Evolutionary conservation across 2,329 filamentous ascomycete genomes (phyloP), one percentile per base, ranked within the genome.

Genomic region (Xylariaceae sp.): DNA sequence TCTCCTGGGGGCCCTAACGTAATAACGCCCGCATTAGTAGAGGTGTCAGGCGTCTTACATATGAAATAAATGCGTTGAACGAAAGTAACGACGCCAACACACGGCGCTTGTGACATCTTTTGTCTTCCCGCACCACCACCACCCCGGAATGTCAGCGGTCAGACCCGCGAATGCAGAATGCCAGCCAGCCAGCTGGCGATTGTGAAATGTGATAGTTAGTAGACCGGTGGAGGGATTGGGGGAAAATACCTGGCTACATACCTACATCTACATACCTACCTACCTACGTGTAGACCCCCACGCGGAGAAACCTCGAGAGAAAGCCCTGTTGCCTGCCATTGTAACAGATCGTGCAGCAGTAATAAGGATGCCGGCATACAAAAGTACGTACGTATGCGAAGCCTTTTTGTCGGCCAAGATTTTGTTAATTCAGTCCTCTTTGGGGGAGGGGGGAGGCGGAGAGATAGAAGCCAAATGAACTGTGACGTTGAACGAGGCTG

Each of bases 111-210:
- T 62, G 60, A 62, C 60, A 9, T 47, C 48, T 16, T 47, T 50
- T 16, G 47, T 50, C 57, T 49, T 52, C 57, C 54, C 57, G 54
- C 32, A 16, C n/a, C n/a, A n/a, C n/a, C n/a, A n/a, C n/a, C n/a
- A 12, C 48, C 49, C 60, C 60, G 60, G 60, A 54, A 60, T 42
- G 57, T 46, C 53, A 61, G 60, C 57, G 57, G 60, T 57, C 57
- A 53, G 54, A 51, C 57, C 60, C 60, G 60, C 52, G 60, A 54
- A 59, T 62, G 59, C 59, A 62, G 48, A 52, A 43, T 50, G 60
- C 54, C 57, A 60, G 57, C 53, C 58, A 54, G 60, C 54, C 57
- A 60, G 57, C 53, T 60, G 57, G 57, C 50, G 52, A 46, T 52
- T 55, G 50, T 60, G 57, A 60, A 48, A 57, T 57, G 57, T 60